Base-by-base conservation (phyloP, 2,329 filamentous ascomycete genomes). In the Cladosporium sp. region DNA sequence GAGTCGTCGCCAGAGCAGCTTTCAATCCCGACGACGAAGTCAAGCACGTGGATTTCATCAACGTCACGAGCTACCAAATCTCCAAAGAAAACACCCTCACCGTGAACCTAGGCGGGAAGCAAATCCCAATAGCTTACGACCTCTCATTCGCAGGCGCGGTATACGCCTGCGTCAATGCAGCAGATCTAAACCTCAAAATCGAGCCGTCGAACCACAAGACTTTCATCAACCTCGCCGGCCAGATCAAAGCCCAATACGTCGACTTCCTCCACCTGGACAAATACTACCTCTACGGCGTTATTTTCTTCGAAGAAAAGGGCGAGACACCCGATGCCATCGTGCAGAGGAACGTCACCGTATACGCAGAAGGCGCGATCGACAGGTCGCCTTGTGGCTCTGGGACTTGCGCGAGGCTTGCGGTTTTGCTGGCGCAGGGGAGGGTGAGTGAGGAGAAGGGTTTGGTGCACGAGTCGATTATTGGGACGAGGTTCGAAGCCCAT, bases 321-420 rank as follows among this genome's bases (percentile, higher is more conserved):
- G 40, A 50, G 3, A 45, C 4, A 11, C 19, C 24, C 8, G 7
- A 40, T 13, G 22, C 48, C 3, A 52, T 54, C 7, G 34, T 15
- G 2, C 54, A 56, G 13, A 43, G 37, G 18, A 54, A 54, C 18
- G 49, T 56, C 13, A 42, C 51, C 15, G 51, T 57, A 2, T 52
- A 76, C 53, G 72, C 72, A 0, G 68, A 74, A 22, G 68, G 71
- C 47, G 70, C 76, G 53, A 69, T 78, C 37, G 75, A 80, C 57
- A 67, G 73, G 17, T 68, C 63, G 5, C 66, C 66, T 1, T 68
- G 65, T n/a, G 63, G 67, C 0, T 62, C 59, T 34, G 64, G 61
- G 2, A 62, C 64, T 12, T 58, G 60, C 17, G 64, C 67, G 12
- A 52, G 65, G 20, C 54, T 67, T 7, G 66, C 66, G 11, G 37